These are phyloP conservation scores for Clonostachys byssicola DNA, from an alignment of 2,329 filamentous ascomycete genomes.

Conservation along the genomic window DNA sequence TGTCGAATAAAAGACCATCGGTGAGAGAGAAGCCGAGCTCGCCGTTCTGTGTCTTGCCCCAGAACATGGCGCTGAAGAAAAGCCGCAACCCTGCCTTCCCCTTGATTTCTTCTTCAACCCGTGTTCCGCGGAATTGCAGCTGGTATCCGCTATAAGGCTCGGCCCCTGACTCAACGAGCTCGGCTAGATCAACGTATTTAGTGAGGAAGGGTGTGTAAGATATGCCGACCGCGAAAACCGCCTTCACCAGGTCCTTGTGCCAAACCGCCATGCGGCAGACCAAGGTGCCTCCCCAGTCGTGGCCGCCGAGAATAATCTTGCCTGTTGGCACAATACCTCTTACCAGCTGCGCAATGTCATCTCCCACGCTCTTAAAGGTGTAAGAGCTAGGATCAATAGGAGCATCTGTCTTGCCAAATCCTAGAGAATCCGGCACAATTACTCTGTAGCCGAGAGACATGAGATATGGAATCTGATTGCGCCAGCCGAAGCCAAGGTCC, in stretches of 20 bases:
- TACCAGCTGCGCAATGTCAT: conserved; percentile 67
- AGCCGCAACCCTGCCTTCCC: conserved; percentile 59
- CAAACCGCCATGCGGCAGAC: conserved; percentile 67
- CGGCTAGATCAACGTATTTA: conserved; percentile 45
- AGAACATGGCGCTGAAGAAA: conserved; percentile 70
- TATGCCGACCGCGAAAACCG: conserved; percentile 71
- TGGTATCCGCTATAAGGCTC: conserved; percentile 73
- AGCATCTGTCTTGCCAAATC: conserved; percentile 69
- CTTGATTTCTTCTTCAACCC: conserved; percentile 55
- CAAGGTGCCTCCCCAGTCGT: conserved; percentile 77
- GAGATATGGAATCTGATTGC: conserved; percentile 74
- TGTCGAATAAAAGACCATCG: conserved; percentile 61
- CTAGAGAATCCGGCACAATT: conserved; percentile 75
- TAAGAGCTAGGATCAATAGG: conserved; percentile 56
- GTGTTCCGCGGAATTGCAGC: conserved; percentile 64
- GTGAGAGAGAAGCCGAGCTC: conserved; percentile 56
- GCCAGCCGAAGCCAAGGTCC: conserved; percentile 75
- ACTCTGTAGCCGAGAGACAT: conserved; percentile 65
- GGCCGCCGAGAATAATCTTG: conserved; percentile 69
- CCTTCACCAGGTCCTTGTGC: conserved; percentile 62
- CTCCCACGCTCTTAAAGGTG: conserved; percentile 61
- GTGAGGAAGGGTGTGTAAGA: conserved; percentile 53
- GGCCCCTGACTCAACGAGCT: conserved; percentile 38
- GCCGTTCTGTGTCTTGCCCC: conserved; percentile 53
- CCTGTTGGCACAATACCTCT: conserved; percentile 33